Percentiles rank a stretch among this genome's conserved stretches.
These are phyloP conservation scores for Tephrocybe sp. DNA, from an alignment of 768 basidiomycete species.

Conservation along the genomic window DNA sequence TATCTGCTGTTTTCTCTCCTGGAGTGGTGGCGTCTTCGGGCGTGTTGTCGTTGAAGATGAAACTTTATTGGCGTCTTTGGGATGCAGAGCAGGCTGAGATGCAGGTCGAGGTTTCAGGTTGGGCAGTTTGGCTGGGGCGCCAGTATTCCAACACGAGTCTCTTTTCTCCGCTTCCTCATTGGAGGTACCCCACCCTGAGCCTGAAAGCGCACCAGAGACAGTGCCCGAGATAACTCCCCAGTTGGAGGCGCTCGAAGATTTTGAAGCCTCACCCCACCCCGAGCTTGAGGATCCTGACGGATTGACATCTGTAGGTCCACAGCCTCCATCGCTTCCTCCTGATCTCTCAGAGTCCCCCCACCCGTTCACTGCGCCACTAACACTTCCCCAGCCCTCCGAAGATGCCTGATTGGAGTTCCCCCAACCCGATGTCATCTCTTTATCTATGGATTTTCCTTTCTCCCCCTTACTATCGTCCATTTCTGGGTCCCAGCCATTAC, in stretches of 20 bases:
- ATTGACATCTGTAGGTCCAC: neutral
- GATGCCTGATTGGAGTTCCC: neutral
- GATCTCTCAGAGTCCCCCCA: neutral
- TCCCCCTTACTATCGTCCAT: neutral
- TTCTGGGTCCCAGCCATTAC: conserved; percentile 6
- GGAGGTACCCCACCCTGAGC: too few relatives aligned
- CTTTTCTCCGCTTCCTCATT: neutral
- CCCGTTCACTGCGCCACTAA: neutral
- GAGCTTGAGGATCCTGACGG: neutral
- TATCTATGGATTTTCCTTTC: neutral
- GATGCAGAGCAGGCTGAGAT: neutral
- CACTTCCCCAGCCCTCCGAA: conserved; percentile 6
- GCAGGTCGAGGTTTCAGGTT: conserved; percentile 1
- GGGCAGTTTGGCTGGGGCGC: neutral
- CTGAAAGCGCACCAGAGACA: too few relatives aligned
- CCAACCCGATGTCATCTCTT: neutral
- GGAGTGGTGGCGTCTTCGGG: neutral
- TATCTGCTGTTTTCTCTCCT: neutral
- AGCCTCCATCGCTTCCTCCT: neutral
- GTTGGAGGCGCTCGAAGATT: neutral
- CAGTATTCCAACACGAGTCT: conserved; percentile 2
- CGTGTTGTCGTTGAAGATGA: neutral
- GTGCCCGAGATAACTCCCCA: neutral
- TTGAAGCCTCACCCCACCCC: neutral
- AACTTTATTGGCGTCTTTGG: neutral